Evolutionary conservation across 305 asterid species (phyloP).

Genomic region (Caryopteris hybrid): DNA sequence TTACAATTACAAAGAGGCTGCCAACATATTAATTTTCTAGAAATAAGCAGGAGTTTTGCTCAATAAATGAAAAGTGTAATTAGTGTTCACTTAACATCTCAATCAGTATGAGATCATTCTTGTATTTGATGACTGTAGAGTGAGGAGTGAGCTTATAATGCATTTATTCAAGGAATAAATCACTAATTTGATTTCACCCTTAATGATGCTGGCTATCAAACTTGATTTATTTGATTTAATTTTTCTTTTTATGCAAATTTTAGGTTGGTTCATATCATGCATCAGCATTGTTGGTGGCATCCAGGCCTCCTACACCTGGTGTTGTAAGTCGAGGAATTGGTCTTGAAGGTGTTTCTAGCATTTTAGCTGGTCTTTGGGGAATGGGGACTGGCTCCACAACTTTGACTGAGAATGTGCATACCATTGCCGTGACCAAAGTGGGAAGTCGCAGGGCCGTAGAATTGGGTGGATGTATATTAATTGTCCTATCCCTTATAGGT

Average conservation of each 20-base stretch:
- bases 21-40: not conserved
- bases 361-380: conserved; percentile 98
- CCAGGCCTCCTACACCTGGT: conserved; percentile 96
- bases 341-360: conserved; percentile 91
- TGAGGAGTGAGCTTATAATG: too few relatives aligned
- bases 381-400: conserved; percentile 93
- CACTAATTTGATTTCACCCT: too few relatives aligned
- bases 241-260: not conserved
- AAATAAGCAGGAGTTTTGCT: not conserved
- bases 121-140: too few relatives aligned
- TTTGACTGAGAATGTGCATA: conserved; percentile 96
- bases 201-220: too few relatives aligned
- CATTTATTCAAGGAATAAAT: not conserved
- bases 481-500: conserved; percentile 83
- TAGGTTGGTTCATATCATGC: conserved; percentile 99
- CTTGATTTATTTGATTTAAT: not conserved
- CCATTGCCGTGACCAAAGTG: conserved; percentile 97
- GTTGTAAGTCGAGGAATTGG: conserved; percentile 96
- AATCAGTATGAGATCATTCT: too few relatives aligned
- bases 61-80: too few relatives aligned
- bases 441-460: conserved; percentile 97
- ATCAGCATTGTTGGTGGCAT: conserved; percentile 87
- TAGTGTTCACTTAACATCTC: too few relatives aligned
- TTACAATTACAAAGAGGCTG: not conserved
- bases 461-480: conserved; percentile 78